Evolutionary conservation across 371 early-diverging fungal genomes (phyloP).

Genomic region (Edhazardia aedis): DNA sequence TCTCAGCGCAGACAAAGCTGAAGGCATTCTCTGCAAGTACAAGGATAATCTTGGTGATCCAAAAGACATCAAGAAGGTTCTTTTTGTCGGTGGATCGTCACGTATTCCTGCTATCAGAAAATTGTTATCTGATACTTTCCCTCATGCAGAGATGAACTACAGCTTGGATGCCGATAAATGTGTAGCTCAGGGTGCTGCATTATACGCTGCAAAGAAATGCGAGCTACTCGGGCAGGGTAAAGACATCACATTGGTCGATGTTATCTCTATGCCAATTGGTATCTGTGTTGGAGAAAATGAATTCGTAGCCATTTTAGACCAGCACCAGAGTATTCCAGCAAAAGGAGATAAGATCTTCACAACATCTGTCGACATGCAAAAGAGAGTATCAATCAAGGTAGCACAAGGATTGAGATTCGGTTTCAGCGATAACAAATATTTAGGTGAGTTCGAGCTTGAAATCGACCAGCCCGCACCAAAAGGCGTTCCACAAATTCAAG

Average conservation of each 20-base stretch:
- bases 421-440: conserved; percentile 69
- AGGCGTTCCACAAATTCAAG: conserved; percentile 51
- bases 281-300: conserved; percentile 29
- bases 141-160: conserved; percentile 22
- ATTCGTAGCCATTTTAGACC: conserved; percentile 50
- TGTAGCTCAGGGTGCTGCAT: conserved; percentile 44
- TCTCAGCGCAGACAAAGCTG: conserved; percentile 18
- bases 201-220: conserved; percentile 29
- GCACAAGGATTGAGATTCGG: conserved; percentile 70
- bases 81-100: conserved; percentile 45
- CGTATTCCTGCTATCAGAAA: conserved; percentile 43
- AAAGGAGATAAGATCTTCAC: conserved; percentile 68
- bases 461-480: conserved; percentile 58
- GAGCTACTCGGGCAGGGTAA: conserved; percentile 13
- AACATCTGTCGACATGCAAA: conserved; percentile 74
- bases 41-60: conserved; percentile 3
- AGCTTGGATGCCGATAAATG: conserved; percentile 40
- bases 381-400: conserved; percentile 66
- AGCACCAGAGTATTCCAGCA: conserved; percentile 69
- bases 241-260: conserved; percentile 25
- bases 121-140: conserved; percentile 34
- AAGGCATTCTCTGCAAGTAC: conserved; percentile 22
- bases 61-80: conserved; percentile 26
- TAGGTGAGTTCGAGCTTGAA: conserved; percentile 67
- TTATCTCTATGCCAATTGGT: conserved; percentile 38